Base-by-base conservation (phyloP, 805 yeast genomes). In the Candida pini region DNA sequence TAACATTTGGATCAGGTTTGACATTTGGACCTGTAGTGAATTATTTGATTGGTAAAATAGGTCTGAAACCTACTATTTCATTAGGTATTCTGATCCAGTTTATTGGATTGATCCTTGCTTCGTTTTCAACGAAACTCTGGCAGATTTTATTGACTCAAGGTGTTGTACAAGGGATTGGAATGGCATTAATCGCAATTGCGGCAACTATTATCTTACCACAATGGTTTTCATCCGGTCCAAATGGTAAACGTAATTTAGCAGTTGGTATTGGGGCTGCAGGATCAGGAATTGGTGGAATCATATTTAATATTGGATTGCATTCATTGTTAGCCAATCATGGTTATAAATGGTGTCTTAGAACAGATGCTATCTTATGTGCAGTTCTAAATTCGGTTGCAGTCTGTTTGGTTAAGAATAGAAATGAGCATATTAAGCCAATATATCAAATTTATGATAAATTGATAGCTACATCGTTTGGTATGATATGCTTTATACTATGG, bases 91-190 rank as follows among this genome's bases (percentile, higher is more conserved):
- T 58, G 3, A 30, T 70, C 8, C 76, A 79, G 48, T 71, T 78
- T 39, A 64, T 68, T 0, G 81, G 78, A 0, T 64, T 72, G 25
- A 39, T 82, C 34, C 46, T 81, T 43, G 87, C 89, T 1, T 71
- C 81, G 6, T 78, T 68, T 47, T 56, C 82, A 1, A 69, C 66
- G 2, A 62, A 66, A 25, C 48, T 76, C 14, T 81, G 89, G 87
- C 78, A 83, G 41, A 49, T 83, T 12, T 78, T 69, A 47, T 53
- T 78, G 26, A 74, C 86, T 6, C 89, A 82, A 56, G 89, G 90
- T 19, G 62, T 80, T 2, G 40, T 82, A 28, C 70, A 69, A 34
- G 82, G 87, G 21, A 49, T 71, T 22, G 79, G 80, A 2, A 53
- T 76, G 44, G 76, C 85, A 0, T 52, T 76, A 12, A 62, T 77